These are phyloP conservation scores for Syzygium syzygioides DNA, from an alignment of 441 rosid species.

Conservation along the genomic window DNA sequence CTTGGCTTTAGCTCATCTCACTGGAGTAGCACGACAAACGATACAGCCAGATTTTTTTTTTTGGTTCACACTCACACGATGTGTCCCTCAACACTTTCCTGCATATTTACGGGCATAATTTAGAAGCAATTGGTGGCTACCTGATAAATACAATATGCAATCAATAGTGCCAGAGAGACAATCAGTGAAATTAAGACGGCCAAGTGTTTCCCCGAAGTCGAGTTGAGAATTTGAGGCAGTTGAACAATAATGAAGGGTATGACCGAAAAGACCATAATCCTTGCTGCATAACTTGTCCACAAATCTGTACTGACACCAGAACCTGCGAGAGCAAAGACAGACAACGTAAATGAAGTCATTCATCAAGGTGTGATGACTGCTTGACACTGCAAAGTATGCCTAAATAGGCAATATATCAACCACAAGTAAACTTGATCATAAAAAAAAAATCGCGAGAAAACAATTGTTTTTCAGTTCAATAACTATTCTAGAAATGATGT, in stretches of 20 bases:
- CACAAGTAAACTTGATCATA: not conserved
- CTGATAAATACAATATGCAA: conserved; percentile 89
- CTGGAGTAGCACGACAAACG: not conserved
- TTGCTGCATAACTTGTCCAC: conserved; percentile 89
- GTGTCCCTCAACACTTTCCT: not conserved
- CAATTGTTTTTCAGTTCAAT: not conserved
- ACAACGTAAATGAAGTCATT: not conserved
- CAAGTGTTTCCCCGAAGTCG: conserved; percentile 70
- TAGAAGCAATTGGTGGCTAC: conserved; percentile 21
- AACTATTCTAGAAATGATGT: not conserved
- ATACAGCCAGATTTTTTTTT: not conserved
- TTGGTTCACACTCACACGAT: not conserved
- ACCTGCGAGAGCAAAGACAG: conserved; percentile 27
- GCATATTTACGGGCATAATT: not conserved
- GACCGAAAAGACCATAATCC: conserved; percentile 77
- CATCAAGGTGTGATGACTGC: not conserved
- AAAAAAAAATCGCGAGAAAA: too few relatives aligned
- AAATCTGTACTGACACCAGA: conserved; percentile 85
- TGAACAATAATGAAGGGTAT: conserved; percentile 86
- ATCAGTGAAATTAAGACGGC: conserved; percentile 68
- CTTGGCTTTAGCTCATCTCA: not conserved
- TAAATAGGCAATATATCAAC: not conserved
- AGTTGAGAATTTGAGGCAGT: conserved; percentile 58
- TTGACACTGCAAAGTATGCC: not conserved
- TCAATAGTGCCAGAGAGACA: conserved; percentile 48